Conservation (phyloP, 768 basidiomycete species). For the Collybia sp. region DNA sequence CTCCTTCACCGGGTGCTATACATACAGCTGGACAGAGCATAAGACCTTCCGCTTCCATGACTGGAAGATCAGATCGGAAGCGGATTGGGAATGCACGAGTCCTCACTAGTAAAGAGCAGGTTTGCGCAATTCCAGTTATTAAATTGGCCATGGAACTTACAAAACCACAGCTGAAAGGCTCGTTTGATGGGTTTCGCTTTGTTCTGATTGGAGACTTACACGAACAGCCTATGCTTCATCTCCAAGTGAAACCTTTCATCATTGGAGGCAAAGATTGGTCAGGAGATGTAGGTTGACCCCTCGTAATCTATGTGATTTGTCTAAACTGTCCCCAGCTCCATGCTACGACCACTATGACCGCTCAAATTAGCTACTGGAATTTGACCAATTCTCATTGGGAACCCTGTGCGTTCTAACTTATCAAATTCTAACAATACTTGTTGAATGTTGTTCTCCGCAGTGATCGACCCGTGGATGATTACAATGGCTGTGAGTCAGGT, state of each 20-base stretch:
- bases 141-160: conserved; percentile 1
- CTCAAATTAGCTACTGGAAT: conserved; percentile 94
- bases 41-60: too few relatives aligned
- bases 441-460: conserved; percentile 24
- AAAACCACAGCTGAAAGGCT: conserved; percentile 64
- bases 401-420: conserved; percentile 52
- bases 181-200: conserved; percentile 88
- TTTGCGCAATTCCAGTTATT: conserved; percentile 21
- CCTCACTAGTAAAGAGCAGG: conserved; percentile 77
- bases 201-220: conserved; percentile 93
- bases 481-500: conserved; percentile 50
- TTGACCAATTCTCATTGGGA: conserved; percentile 98
- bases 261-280: conserved; percentile 92
- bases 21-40: conserved; percentile 3
- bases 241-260: conserved; percentile 82
- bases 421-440: conserved; percentile 3
- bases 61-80: conserved; percentile 1
- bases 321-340: conserved; percentile 51
- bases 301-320: not conserved
- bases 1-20: conserved; percentile 5
- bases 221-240: conserved; percentile 90
- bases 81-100: conserved; percentile 36
- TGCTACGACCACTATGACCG: conserved; percentile 76
- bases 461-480: conserved; percentile 96
- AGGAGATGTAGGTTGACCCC: conserved; percentile 54